Conservation (phyloP, 495 filamentous ascomycete genomes). For the Podospora fimiseda region DNA sequence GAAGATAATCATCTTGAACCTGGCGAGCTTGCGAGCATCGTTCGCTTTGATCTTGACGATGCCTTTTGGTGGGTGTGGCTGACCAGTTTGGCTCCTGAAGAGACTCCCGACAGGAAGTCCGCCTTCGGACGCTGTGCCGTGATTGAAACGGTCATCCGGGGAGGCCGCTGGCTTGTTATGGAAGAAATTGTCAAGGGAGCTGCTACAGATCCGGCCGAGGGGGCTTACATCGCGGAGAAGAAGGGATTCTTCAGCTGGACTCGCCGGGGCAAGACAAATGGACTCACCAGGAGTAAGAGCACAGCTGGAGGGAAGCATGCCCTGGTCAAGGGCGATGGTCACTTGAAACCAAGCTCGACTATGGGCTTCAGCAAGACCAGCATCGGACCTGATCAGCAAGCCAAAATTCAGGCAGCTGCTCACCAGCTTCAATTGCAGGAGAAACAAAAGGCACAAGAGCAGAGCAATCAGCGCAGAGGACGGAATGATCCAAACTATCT, state of each 20-base stretch:
- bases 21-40: slow-evolving; percentile 90
- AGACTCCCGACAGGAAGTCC: slow-evolving; percentile 75
- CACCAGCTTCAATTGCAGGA: slow-evolving; percentile 62
- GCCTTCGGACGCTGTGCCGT: slow-evolving; percentile 92
- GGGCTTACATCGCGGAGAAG: slow-evolving; percentile 88
- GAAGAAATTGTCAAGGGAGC: slow-evolving; percentile 97
- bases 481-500: slow-evolving; percentile 47
- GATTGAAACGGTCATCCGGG: slow-evolving; percentile 75
- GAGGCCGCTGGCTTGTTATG: slow-evolving; percentile 84
- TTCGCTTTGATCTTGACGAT: slow-evolving; percentile 79
- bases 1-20: slow-evolving; percentile 71
- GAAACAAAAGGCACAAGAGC: slow-evolving; percentile 49
- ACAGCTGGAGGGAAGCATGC: slow-evolving; percentile 48
- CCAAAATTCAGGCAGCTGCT: slow-evolving; percentile 84
- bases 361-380: slow-evolving; percentile 74
- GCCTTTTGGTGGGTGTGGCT: slow-evolving; percentile 99
- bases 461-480: slow-evolving; percentile 39
- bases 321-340: slow-evolving; percentile 27
- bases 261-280: slow-evolving; percentile 51
- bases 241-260: slow-evolving; percentile 84
- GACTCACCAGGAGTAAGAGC: slow-evolving; percentile 60
- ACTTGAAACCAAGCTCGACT: slow-evolving; percentile 28
- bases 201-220: slow-evolving; percentile 74
- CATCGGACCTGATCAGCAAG: slow-evolving; percentile 87
- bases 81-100: slow-evolving; percentile 87